Base-by-base conservation (phyloP, 75 land plant genomes). In the Selaginella moellendorffii region DNA sequence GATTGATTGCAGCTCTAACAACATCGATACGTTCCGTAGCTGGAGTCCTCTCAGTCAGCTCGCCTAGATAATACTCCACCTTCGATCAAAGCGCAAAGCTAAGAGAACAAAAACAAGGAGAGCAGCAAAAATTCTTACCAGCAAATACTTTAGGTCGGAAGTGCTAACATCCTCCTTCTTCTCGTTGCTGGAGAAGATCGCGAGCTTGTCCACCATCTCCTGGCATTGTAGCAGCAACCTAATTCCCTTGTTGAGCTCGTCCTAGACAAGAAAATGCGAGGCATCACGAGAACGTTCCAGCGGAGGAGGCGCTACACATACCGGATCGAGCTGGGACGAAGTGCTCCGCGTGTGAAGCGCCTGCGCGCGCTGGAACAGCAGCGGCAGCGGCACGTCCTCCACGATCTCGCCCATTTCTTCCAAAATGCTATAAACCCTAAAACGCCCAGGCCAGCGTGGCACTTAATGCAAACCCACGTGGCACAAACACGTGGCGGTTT, bases 81-180 rank as follows among this genome's bases (percentile, higher is more conserved):
- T 90, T 76, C 36, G 14, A 36, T 5, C 46, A 36, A 36, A 36
- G 46, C 5, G 5, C 10, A 5, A 5, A 5, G 14, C 14, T 36
- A 36, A 36, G 10, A 5, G 10, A 14, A 14, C 46, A 36, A 5
- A 5, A 5, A 36, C 14, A 14, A 5, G 46, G 5, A 36, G 5
- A 62, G 20, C 60, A 58, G 9, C 26, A 61, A 18, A 26, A 36
- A 14, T 53, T 73, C 80, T 53, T 70, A 86, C 99, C 84, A 95
- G 77, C 30, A 95, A 59, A 63, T 95, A 95, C 62, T 95, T 95
- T 62, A 95, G 80, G 76, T 90, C 82, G 1, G 81, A 51, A 12
- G 99, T 90, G 80, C 84, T 82, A 63, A 95, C 78, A 63, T 95
- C 99, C 8, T 87, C 85, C 65, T 87, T 84, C 23, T 81, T 65